Evolutionary conservation across 169 alveolate species (phyloP).

Genomic region (Haemoproteus tartakovskyi): DNA sequence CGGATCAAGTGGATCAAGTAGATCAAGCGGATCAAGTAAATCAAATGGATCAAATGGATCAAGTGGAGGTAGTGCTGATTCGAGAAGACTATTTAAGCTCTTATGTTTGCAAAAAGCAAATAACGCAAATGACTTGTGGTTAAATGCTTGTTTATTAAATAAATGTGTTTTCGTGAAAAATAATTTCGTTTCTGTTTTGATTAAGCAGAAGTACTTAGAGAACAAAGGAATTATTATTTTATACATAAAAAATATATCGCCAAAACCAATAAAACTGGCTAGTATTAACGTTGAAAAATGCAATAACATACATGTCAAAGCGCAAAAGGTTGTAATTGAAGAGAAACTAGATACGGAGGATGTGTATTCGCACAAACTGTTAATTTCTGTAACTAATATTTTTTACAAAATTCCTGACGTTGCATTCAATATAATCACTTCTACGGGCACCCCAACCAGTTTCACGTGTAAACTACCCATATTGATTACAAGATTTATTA

Average conservation of each 20-base stretch:
- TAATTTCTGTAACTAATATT: slow-evolving; percentile 11
- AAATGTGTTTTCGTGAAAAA: slow-evolving; percentile 27
- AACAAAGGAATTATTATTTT: slow-evolving; percentile 16
- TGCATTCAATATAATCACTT: slow-evolving; percentile 7
- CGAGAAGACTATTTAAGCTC: slow-evolving; percentile 22
- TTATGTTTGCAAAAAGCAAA: slow-evolving; percentile 43
- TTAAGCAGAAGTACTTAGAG: slow-evolving; percentile 47
- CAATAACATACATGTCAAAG: slow-evolving; percentile 41
- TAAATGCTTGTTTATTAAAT: slow-evolving; percentile 35
- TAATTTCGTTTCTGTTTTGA: slow-evolving; percentile 5
- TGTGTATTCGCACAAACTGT: slow-evolving; percentile 16
- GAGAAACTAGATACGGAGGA: slow-evolving; percentile 21
- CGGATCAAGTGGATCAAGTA: too few species aligned
- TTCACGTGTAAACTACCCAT: slow-evolving; percentile 29
- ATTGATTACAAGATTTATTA: slow-evolving; percentile 41
- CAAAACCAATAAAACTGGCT: too few species aligned
- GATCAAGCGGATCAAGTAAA: slow-evolving; percentile 12
- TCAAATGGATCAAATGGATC: slow-evolving; percentile 10
- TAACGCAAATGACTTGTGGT: slow-evolving; percentile 53
- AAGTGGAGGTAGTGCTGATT: slow-evolving; percentile 13
- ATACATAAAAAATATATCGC: slow-evolving; percentile 44
- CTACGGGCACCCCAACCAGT: too few species aligned
- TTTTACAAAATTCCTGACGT: slow-evolving; percentile 44
- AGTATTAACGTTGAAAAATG: slow-evolving; percentile 36
- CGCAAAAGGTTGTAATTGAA: slow-evolving; percentile 12